Base-by-base conservation (phyloP, 768 basidiomycete genomes). In the Crepidotus variabilis region DNA sequence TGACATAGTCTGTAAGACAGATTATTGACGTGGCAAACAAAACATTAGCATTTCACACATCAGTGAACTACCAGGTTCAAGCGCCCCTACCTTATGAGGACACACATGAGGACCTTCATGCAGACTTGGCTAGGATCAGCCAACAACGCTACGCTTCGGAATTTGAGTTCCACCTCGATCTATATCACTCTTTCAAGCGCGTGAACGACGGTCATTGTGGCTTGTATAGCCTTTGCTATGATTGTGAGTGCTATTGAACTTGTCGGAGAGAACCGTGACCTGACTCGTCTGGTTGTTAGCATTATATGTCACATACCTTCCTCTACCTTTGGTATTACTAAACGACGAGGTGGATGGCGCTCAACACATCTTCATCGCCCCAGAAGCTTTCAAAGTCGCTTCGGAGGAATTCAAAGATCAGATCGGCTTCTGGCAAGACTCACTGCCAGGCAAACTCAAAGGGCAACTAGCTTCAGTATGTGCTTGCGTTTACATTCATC, bases 21-120 rank as follows among this genome's bases (percentile, higher is more conserved):
- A 77, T 81, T 50, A 72, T 85, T 36, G 79, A 85, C 57, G 81
- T 82, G 6, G 71, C 83, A 36, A 84, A 75, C 61, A 83, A 80
- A 64, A 82, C 81, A 0, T 66, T 85, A 10, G 76, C 79, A 13
- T 85, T 87, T 63, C 84, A 85, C 63, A 81, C 83, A 0, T 85
- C 84, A 1, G 76, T 79, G 24, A 85, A 84, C 69, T 85, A 85
- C 55, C 78, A 84, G 66, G 73, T 81, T 35, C 70, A 72, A 51
- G 83, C 84, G 1, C 82, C 83, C 0, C 63, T 67, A 16, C 84
- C 84, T 3, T 86, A 82, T 63, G 65, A 74, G 9, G 81, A 83
- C 57, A 82, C 85, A 6, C 82, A 84, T 55, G 82, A 83, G 61
- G 78, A 87, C 61, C 61, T 86, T 9, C 64, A 73, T 16, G 72